Base-by-base conservation (phyloP, 805 yeast genomes). In the Nakazawaea wickerhamii region DNA sequence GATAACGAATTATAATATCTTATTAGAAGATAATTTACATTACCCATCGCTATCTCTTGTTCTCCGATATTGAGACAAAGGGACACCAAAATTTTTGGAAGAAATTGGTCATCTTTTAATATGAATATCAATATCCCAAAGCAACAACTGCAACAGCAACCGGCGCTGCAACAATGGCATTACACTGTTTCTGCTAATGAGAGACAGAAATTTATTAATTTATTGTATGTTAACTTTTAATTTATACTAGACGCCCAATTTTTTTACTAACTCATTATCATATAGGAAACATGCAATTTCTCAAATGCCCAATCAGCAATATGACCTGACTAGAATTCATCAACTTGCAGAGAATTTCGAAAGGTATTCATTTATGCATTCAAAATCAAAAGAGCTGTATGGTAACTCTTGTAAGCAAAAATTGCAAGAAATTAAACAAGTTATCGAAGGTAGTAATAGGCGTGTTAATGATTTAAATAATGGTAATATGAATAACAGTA, bases 301-400 rank as follows among this genome's bases (percentile, higher is more conserved):
- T 6, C 46, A 43, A 32, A 43, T 38, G 43, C 46, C 46, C 5
- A 43, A 43, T 27, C 45, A 43, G 21, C 44, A 36, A 18, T 43
- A 43, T 30, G 40, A 38, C 25, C 46, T 26, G 37, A 28, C 20
- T 4, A 34, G 41, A 15, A 38, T 43, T 30, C 46, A 43, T 23
- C 60, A 69, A 3, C 67, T 79, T 51, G 88, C 89, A 4, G 82
- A 78, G 51, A 86, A 82, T 53, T 82, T 80, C 50, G 93, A 84
- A 55, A 75, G 78, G 45, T 77, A 70, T 50, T 74, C 87, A 19
- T 83, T 71, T 55, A 68, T 71, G 43, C 77, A 77, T 44, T 69
- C 86, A 10, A 68, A 70, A 8, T 65, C 75, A 17, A 76, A 77
- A 50, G 75, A 73, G 41, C 80, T 79, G 47, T 84, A 84, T 54